A percentile compares a stretch with the other conserved stretches of the same genome.
These are phyloP conservation scores for Ganoderma sinense DNA, from an alignment of 1,284 basidiomycete genomes.

Conservation along the genomic window DNA sequence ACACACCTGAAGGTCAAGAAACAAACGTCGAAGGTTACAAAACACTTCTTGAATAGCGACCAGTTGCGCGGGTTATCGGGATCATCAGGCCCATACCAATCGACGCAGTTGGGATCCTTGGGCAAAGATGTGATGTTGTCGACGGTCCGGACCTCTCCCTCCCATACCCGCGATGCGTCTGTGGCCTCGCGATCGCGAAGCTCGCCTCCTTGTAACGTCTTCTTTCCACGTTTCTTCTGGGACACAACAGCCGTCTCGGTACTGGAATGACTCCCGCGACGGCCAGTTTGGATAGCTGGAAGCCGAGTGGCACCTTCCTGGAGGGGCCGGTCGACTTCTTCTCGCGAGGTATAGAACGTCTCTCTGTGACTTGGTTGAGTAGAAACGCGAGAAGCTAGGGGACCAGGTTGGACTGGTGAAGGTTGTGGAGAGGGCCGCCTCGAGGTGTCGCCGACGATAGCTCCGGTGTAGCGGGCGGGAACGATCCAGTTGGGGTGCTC, in stretches of 20 bases:
- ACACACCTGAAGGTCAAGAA: constrained; percentile 58
- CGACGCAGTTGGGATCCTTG: constrained; percentile 25
- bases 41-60: constrained; percentile 32
- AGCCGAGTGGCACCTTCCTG: no score
- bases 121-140: neutral
- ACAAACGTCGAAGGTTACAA: constrained; percentile 61
- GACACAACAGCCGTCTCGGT: neutral
- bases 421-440: neutral
- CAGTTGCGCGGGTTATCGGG: constrained; percentile 43
- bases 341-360: neutral
- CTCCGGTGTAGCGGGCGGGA: constrained; percentile 10
- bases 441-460: neutral
- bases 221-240: neutral
- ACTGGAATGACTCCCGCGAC: neutral
- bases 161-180: neutral
- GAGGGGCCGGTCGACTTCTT: neutral
- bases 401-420: neutral
- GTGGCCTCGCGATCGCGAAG: neutral
- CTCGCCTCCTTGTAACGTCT: neutral
- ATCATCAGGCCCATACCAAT: constrained; percentile 41
- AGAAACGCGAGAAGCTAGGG: neutral
- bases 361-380: neutral
- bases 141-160: neutral
- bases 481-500: constrained; percentile 21
- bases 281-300: neutral